Percentiles rank a stretch among this genome's conserved stretches.
Conservation (phyloP, 1,139 yeast species). For the Pneumocystis oryctolagi region DNA sequence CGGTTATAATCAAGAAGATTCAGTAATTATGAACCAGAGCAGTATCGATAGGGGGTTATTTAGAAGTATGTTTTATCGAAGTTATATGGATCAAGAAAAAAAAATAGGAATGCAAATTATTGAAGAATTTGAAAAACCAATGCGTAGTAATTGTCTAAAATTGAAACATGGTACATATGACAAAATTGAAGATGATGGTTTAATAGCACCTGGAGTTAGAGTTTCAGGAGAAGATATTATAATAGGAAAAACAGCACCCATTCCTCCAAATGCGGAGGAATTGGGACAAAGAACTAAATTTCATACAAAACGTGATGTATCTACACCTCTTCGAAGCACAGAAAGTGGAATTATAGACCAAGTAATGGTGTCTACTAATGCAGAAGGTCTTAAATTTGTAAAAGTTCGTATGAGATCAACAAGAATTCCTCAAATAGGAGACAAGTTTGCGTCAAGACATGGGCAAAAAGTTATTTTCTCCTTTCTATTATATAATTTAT, state of each 20-base stretch:
- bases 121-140: constrained; percentile 36
- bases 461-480: constrained; percentile 52
- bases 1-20: constrained; percentile 99
- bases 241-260: constrained; percentile 96
- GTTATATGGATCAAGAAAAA: constrained; percentile 97
- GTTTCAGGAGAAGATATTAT: constrained; percentile 97
- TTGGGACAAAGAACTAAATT: constrained; percentile 95
- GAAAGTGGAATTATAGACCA: constrained; percentile 98
- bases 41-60: constrained; percentile 93
- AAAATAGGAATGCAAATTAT: constrained; percentile 84
- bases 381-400: constrained; percentile 93
- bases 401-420: constrained; percentile 98
- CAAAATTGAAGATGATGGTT: constrained; percentile 93
- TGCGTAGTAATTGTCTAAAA: constrained; percentile 82
- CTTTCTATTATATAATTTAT: neutral
- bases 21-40: constrained; percentile 98
- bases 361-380: constrained; percentile 88
- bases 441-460: constrained; percentile 96
- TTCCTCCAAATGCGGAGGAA: constrained; percentile 85
- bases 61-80: constrained; percentile 87
- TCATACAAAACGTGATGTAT: constrained; percentile 96
- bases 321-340: constrained; percentile 90
- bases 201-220: constrained; percentile 95
- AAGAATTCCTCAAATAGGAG: constrained; percentile 96
- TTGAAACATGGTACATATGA: constrained; percentile 97